Percentiles rank a stretch among this genome's conserved stretches.
Evolutionary conservation across 1,284 basidiomycete species (phyloP).

Genomic region (Heterobasidion occidentale): DNA sequence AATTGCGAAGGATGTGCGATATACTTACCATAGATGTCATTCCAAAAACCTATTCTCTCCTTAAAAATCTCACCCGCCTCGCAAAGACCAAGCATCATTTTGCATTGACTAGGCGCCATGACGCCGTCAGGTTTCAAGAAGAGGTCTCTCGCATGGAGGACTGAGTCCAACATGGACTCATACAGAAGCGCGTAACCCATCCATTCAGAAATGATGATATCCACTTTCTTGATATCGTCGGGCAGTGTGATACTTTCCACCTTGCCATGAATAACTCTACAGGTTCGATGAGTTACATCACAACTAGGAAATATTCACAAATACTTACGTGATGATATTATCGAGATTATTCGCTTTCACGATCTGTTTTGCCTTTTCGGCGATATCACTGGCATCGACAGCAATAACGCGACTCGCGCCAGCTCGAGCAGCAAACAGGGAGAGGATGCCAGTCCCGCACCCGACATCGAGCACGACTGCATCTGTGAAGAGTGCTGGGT

Average conservation of each 20-base stretch:
- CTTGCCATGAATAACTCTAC: constrained; percentile 78
- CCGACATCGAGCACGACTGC: constrained; percentile 93
- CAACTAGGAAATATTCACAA: not conserved
- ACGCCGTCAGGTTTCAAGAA: constrained; percentile 67
- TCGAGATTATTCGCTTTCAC: constrained; percentile 76
- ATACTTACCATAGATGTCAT: constrained; percentile 76
- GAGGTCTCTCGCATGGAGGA: constrained; percentile 79
- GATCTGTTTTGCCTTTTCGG: constrained; percentile 75
- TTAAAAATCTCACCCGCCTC: constrained; percentile 70
- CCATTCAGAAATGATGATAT: constrained; percentile 96
- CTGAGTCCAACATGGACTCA: constrained; percentile 97
- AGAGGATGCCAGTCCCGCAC: constrained; percentile 90
- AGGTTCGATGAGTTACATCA: not conserved
- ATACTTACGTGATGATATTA: constrained; percentile 63
- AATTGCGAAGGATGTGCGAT: not conserved
- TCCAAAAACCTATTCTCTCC: constrained; percentile 86
- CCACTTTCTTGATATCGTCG: constrained; percentile 68
- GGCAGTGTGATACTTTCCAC: constrained; percentile 79
- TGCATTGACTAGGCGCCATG: constrained; percentile 90
- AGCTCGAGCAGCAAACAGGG: constrained; percentile 86
- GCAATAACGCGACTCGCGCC: constrained; percentile 93
- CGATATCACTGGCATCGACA: constrained; percentile 88
- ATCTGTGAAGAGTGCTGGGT: constrained; percentile 76
- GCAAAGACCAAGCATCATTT: constrained; percentile 79
- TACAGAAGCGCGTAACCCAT: constrained; percentile 94